Base-by-base conservation (phyloP, 768 basidiomycete species). In the Cytidiella melzeri region DNA sequence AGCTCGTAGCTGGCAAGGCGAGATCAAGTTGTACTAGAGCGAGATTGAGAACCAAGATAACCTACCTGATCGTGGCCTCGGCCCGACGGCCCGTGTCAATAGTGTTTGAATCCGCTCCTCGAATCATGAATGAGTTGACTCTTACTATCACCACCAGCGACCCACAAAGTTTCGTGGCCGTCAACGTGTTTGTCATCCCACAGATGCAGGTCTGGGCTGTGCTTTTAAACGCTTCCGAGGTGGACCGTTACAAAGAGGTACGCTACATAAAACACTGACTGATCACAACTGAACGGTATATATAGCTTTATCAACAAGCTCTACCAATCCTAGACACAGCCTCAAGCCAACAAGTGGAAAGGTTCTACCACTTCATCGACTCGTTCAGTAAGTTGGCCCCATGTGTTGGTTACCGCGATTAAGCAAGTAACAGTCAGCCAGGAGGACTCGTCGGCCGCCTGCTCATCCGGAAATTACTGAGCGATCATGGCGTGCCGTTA, bases 381-480 rank as follows among this genome's bases (percentile, higher is more conserved):
- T 78, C 85, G 19, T 87, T 84, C 68, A 73, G 90, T 91, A 63
- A 64, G 80, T 58, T 20, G 13, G 18, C 6, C 30, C 11, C 28
- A 25, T 19, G 38, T 20, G 25, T 4, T 18, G 20, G 15, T 23
- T 23, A n/a, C 19, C 40, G 23, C 15, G 4, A 15, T 19, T 28
- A 20, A 34, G 26, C 26, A 19, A 15, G 19, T 18, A 23, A 12
- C 20, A 18, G 27, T 23, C 43, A 25, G 4, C 24, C 48, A 92
- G 90, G 90, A 43, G 83, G 82, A 12, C 69, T 92, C 28, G 77
- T 92, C 53, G 89, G 90, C 18, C 74, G 79, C n/a, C 73, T 92
- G 36, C 74, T 92, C 2, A 77, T 83, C 43, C 74, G 83, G n/a
- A 68, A 74, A 47, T 67, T 87, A 55, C 74, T 88, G 41, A 71